phyloP scores from a whole-genome alignment of 2,329 filamentous ascomycete genomes.

The Fusarium austroafricanum region DNA sequence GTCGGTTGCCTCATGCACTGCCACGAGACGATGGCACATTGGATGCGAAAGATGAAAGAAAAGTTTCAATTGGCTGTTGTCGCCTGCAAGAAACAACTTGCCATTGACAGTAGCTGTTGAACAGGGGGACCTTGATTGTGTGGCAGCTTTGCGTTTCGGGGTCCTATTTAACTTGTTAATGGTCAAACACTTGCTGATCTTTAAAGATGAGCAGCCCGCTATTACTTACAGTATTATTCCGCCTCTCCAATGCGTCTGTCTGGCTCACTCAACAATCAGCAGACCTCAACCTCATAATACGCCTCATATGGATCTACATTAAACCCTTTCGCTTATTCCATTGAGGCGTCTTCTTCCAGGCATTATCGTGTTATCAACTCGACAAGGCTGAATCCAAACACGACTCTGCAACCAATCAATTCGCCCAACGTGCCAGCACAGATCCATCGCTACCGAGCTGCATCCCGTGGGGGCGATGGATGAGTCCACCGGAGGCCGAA shows the following conservation, averaged over 20 bases:
- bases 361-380: constrained; percentile 21
- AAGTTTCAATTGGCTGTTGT: constrained; percentile 24
- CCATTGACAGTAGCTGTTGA: constrained; percentile 15
- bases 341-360: constrained; percentile 6
- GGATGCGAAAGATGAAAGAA: constrained; percentile 30
- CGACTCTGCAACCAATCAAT: constrained; percentile 35
- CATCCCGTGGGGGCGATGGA: constrained; percentile 27
- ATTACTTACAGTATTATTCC: no score
- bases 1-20: constrained; percentile 48
- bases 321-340: constrained; percentile 2
- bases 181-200: not conserved
- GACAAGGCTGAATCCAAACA: constrained; percentile 42
- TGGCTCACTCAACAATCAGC: not conserved
- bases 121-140: constrained; percentile 17
- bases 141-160: constrained; percentile 18
- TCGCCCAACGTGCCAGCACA: constrained; percentile 14
- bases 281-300: not conserved
- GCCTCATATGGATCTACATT: not conserved
- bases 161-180: not conserved
- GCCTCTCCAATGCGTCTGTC: not conserved
- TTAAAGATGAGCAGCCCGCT: not conserved
- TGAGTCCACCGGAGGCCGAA: constrained; percentile 22
- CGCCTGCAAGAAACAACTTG: constrained; percentile 22
- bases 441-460: constrained; percentile 31
- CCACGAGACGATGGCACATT: constrained; percentile 47